Percentiles rank a stretch among this genome's conserved stretches.
Evolutionary conservation across 2,329 filamentous ascomycete species (phyloP).

Genomic region (Chrysosporium queenslandicum): DNA sequence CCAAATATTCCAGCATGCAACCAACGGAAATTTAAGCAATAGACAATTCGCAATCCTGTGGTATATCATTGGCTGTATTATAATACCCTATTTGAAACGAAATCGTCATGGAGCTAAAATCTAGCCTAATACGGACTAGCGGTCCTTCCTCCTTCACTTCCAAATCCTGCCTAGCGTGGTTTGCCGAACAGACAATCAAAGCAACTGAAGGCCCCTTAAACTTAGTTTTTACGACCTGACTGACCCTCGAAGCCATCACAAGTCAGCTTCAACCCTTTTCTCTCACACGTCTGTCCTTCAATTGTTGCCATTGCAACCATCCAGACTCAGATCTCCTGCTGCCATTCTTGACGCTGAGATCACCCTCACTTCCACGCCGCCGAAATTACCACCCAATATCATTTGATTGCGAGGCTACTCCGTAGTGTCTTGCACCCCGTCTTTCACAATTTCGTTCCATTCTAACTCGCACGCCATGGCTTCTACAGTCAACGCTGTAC

Average conservation of each 20-base stretch:
- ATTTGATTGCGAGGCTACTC: conserved; percentile 11
- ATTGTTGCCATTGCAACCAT: conserved; percentile 1
- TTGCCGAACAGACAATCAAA: conserved; percentile 2
- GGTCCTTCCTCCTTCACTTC: background rate
- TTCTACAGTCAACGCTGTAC: conserved; percentile 46
- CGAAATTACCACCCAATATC: background rate
- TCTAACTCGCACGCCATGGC: conserved; percentile 38
- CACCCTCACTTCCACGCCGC: background rate
- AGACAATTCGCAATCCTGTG: too few species aligned
- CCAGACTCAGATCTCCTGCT: background rate
- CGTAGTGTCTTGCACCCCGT: conserved; percentile 14
- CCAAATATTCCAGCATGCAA: background rate
- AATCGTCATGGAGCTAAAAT: background rate
- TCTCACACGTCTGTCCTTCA: background rate
- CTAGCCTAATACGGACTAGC: conserved; percentile 3
- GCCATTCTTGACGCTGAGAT: conserved; percentile 1
- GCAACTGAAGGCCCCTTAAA: conserved; percentile 11
- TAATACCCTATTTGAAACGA: background rate
- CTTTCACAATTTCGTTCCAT: conserved; percentile 15
- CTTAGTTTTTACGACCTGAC: conserved; percentile 12
- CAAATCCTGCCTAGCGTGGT: conserved; percentile 5
- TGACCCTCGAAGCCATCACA: conserved; percentile 8
- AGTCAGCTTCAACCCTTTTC: conserved; percentile 10
- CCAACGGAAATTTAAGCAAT: background rate
- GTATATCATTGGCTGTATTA: too few species aligned